Conservation (phyloP, 1,284 basidiomycete species). For the Coniferiporia weirii region DNA sequence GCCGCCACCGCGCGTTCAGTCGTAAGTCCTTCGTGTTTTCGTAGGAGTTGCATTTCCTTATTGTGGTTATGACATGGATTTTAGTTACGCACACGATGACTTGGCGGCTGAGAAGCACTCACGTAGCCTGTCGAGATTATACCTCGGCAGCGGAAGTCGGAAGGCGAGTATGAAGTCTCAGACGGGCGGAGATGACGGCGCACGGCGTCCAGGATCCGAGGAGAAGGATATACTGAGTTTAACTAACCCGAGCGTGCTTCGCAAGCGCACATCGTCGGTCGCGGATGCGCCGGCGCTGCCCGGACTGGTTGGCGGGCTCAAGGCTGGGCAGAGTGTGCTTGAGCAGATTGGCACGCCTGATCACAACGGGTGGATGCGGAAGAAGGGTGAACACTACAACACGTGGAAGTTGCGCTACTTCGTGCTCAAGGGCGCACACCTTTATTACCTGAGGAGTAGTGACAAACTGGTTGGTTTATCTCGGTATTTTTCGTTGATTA, state of each 20-base stretch:
- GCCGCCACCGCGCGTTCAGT: conserved; percentile 68
- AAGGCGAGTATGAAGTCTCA: conserved; percentile 34
- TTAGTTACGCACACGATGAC: conserved; percentile 21
- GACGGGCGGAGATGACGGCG: conserved; percentile 26
- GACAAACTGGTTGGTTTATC: conserved; percentile 55
- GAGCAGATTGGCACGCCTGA: conserved; percentile 88
- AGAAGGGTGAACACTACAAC: conserved; percentile 92
- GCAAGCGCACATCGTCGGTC: conserved; percentile 27
- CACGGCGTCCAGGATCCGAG: conserved; percentile 14
- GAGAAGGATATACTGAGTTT: conserved; percentile 19
- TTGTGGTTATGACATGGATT: conserved; percentile 20
- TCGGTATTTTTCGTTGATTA: neutral
- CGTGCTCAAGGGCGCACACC: conserved; percentile 87
- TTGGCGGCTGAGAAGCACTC: conserved; percentile 21
- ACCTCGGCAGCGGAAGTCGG: conserved; percentile 33
- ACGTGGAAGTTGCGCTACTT: conserved; percentile 93
- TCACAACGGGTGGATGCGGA: conserved; percentile 90
- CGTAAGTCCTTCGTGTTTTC: conserved; percentile 33
- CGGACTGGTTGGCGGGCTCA: conserved; percentile 31
- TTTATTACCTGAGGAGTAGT: conserved; percentile 80
- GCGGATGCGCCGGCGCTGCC: conserved; percentile 7
- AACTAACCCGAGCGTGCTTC: conserved; percentile 20
- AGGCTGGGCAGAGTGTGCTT: conserved; percentile 67
- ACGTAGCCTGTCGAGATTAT: conserved; percentile 48
- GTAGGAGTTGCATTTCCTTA: neutral